Percentiles rank a stretch among this genome's conserved stretches.
Conservation (phyloP, 2,329 filamentous ascomycete species). For the Verticillium albo-atrum region DNA sequence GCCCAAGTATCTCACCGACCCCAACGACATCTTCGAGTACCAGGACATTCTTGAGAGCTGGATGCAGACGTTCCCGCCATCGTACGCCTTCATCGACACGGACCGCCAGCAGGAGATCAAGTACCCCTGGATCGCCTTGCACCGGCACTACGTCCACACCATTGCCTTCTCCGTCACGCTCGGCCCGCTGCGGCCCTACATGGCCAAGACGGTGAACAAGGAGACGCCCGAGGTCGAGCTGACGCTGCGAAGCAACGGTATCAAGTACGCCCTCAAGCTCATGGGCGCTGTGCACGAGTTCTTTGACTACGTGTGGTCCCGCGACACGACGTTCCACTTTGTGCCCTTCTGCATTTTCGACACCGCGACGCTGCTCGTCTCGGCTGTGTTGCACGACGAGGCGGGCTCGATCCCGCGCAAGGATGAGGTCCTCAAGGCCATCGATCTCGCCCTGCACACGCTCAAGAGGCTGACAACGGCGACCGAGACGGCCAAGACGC, state of each 20-base stretch:
- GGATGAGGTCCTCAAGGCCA: constrained; percentile 32
- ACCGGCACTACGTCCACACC: constrained; percentile 41
- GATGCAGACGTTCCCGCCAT: constrained; percentile 35
- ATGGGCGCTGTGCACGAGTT: constrained; percentile 33
- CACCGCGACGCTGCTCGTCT: constrained; percentile 44
- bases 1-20: constrained; percentile 16
- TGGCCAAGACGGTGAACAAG: background rate
- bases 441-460: constrained; percentile 29
- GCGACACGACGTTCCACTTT: constrained; percentile 44
- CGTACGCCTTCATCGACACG: constrained; percentile 22
- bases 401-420: constrained; percentile 33
- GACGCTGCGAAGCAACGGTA: constrained; percentile 18
- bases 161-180: background rate
- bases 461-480: constrained; percentile 23
- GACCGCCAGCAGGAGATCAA: constrained; percentile 25
- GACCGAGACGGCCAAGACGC: constrained; percentile 25
- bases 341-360: constrained; percentile 48
- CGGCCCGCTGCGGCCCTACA: background rate
- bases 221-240: background rate
- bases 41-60: constrained; percentile 33
- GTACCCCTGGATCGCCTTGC: constrained; percentile 38
- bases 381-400: constrained; percentile 45
- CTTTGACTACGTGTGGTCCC: constrained; percentile 38
- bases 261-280: constrained; percentile 38
- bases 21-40: constrained; percentile 26